Conservation (phyloP, 805 yeast genomes). For the Naumovozyma castellii region DNA sequence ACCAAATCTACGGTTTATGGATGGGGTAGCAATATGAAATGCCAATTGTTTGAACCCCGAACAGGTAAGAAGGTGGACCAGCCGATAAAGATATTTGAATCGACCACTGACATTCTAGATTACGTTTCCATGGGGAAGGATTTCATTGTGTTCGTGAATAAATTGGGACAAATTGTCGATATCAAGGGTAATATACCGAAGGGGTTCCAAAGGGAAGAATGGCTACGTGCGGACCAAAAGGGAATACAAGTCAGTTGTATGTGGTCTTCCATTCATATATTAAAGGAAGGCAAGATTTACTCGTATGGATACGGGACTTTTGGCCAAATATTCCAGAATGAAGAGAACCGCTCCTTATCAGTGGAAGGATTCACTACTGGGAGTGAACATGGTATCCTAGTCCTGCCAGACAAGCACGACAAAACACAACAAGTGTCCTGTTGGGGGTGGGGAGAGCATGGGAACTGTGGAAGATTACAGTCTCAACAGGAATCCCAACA, state of each 20-base stretch:
- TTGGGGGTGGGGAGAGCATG: slow-evolving; percentile 99
- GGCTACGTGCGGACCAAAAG: slow-evolving; percentile 3
- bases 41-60: slow-evolving; percentile 33
- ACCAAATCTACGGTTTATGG: slow-evolving; percentile 30
- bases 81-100: slow-evolving; percentile 15
- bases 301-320: slow-evolving; percentile 73
- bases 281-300: slow-evolving; percentile 19
- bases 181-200: slow-evolving; percentile 15
- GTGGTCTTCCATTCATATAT: slow-evolving; percentile 73
- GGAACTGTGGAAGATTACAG: slow-evolving; percentile 61
- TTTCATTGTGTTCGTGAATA: slow-evolving; percentile 15
- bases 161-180: slow-evolving; percentile 7
- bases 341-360: not conserved
- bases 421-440: slow-evolving; percentile 36
- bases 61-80: slow-evolving; percentile 6
- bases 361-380: slow-evolving; percentile 41
- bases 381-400: slow-evolving; percentile 74
- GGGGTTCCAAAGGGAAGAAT: slow-evolving; percentile 8
- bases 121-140: slow-evolving; percentile 25
- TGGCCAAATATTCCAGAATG: slow-evolving; percentile 44
- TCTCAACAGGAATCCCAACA: slow-evolving; percentile 7
- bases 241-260: slow-evolving; percentile 30
- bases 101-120: slow-evolving; percentile 4
- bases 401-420: slow-evolving; percentile 5
- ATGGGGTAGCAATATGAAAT: slow-evolving; percentile 44